Evolutionary conservation across 306 rosid genomes (phyloP).

Genomic region (Quillaja saponaria): DNA sequence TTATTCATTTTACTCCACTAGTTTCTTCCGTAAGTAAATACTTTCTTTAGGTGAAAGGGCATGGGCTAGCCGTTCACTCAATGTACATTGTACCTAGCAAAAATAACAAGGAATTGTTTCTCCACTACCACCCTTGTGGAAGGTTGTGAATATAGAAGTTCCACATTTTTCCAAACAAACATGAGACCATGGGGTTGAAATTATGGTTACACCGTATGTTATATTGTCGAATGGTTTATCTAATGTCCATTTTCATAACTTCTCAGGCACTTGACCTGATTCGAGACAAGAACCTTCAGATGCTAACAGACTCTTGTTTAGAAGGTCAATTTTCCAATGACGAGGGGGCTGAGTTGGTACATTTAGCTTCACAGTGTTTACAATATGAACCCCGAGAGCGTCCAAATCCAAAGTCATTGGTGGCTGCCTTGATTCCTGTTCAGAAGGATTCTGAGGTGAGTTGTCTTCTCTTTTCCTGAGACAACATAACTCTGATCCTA

Average conservation of each 20-base stretch:
- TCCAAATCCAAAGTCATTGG: constrained; percentile 84
- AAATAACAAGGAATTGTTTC: too few relatives aligned
- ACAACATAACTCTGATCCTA: constrained; percentile 4
- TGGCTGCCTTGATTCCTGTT: constrained; percentile 78
- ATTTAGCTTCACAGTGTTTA: constrained; percentile 87
- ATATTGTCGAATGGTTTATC: neutral
- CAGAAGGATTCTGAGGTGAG: constrained; percentile 91
- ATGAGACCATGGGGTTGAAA: neutral
- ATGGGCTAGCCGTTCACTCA: too few relatives aligned
- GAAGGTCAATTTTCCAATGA: constrained; percentile 90
- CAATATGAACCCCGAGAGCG: constrained; percentile 95
- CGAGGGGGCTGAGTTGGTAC: constrained; percentile 90
- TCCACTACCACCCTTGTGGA: too few relatives aligned
- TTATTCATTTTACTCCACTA: too few relatives aligned
- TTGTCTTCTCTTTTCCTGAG: constrained; percentile 12
- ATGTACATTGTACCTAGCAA: too few relatives aligned
- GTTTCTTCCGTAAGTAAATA: too few relatives aligned
- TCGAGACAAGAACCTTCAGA: constrained; percentile 81
- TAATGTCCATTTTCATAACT: constrained; percentile 21
- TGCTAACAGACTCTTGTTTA: constrained; percentile 89
- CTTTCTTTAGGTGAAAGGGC: too few relatives aligned
- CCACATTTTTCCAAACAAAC: neutral
- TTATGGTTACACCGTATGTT: too few relatives aligned
- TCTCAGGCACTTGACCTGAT: constrained; percentile 92
- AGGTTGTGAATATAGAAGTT: constrained; percentile 20